Evolutionary conservation across 495 filamentous ascomycete species (phyloP).

Genomic region (Platismatia glauca): DNA sequence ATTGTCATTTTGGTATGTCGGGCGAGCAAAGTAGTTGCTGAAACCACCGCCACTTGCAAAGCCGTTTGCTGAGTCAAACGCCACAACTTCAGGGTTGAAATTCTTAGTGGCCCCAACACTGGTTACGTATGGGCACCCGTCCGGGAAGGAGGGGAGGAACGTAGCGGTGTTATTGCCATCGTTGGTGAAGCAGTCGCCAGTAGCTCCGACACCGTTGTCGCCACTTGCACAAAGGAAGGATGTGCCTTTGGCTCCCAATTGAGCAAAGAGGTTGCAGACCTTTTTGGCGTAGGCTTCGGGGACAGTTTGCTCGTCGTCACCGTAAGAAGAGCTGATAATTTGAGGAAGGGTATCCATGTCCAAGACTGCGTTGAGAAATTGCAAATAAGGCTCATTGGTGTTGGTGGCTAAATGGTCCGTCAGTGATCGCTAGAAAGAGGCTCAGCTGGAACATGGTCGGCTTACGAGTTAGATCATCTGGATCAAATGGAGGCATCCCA

Average conservation of each 20-base stretch:
- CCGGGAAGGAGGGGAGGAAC: constrained; percentile 65
- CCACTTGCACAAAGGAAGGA: constrained; percentile 64
- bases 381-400: constrained; percentile 69
- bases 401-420: constrained; percentile 44
- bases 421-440: background rate
- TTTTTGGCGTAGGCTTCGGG: constrained; percentile 55
- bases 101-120: constrained; percentile 57
- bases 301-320: constrained; percentile 72
- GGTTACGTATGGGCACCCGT: constrained; percentile 64
- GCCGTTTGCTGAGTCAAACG: constrained; percentile 25
- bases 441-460: background rate
- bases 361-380: constrained; percentile 56
- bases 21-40: constrained; percentile 53
- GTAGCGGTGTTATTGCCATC: constrained; percentile 56
- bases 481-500: constrained; percentile 51
- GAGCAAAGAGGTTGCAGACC: constrained; percentile 61
- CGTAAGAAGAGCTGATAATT: constrained; percentile 71
- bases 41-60: constrained; percentile 62
- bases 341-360: constrained; percentile 52
- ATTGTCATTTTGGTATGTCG: constrained; percentile 46
- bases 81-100: constrained; percentile 48
- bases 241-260: constrained; percentile 69
- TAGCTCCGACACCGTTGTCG: constrained; percentile 56
- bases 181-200: constrained; percentile 51
- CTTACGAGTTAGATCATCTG: constrained; percentile 38